Conservation (phyloP, 2,329 filamentous ascomycete genomes). For the Xylaria sp. region DNA sequence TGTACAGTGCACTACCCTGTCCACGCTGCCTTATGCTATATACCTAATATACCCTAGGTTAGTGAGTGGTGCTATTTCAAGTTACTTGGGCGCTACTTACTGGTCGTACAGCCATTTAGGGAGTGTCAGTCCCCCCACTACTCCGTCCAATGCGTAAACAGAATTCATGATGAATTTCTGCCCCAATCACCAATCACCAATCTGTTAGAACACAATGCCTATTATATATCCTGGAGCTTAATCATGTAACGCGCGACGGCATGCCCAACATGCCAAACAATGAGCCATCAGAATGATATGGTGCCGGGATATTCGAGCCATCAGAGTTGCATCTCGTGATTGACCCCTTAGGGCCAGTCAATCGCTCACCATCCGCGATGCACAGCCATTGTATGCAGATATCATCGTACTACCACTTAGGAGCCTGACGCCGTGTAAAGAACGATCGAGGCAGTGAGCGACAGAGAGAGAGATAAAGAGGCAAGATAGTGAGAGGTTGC, state of each 20-base stretch:
- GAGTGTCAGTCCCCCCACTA: too few species aligned
- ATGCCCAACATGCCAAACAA: too few species aligned
- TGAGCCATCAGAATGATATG: too few species aligned
- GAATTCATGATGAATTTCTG: not conserved
- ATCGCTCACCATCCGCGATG: not conserved
- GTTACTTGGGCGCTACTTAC: too few species aligned
- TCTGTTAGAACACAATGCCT: not conserved
- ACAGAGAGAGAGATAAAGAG: not conserved
- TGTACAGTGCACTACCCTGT: not conserved
- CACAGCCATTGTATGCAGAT: not conserved
- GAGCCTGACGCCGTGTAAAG: not conserved
- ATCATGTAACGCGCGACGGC: not conserved
- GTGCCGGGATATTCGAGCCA: not conserved
- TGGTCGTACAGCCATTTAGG: too few species aligned
- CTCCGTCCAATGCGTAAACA: not conserved
- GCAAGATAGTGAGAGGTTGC: slow-evolving; percentile 6
- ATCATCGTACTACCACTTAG: not conserved
- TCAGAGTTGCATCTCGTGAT: not conserved
- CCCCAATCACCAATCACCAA: not conserved
- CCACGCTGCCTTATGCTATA: too few species aligned
- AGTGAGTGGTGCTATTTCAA: too few species aligned
- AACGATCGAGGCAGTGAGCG: not conserved
- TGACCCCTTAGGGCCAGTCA: not conserved
- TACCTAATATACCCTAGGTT: too few species aligned
- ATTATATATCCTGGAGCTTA: not conserved